A percentile compares a stretch with the other conserved stretches of the same genome.
Conservation (phyloP, 139 green algal species). For the Asterochloris erici region DNA sequence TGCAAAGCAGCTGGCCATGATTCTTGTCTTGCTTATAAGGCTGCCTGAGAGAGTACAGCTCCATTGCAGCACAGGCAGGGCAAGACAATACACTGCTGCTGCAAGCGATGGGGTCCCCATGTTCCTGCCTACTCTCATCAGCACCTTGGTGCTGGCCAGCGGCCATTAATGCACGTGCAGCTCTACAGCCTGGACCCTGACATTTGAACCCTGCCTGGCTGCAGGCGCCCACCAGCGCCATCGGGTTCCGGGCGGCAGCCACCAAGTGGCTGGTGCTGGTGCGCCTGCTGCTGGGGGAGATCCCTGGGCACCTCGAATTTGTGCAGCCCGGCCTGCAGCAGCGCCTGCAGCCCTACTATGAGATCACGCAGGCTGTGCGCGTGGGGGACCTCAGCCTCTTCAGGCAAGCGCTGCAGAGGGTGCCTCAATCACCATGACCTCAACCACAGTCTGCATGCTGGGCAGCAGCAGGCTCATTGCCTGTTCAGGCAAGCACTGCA, state of each 20-base stretch:
- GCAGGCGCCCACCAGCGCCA: conserved; percentile 62
- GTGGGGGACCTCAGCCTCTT: conserved; percentile 83
- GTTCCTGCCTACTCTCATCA: no score
- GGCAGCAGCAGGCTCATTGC: conserved; percentile 79
- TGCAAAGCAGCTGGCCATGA: no score
- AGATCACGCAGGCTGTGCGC: conserved; percentile 82
- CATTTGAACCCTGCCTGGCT: background rate
- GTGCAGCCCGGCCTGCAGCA: conserved; percentile 52
- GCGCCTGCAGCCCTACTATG: conserved; percentile 86
- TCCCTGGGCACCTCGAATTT: conserved; percentile 88
- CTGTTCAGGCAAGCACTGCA: conserved; percentile 55
- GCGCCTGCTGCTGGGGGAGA: conserved; percentile 96
- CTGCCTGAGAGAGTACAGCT: no score
- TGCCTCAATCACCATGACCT: no score
- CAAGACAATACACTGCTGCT: no score
- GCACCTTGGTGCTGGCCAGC: no score
- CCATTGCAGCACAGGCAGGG: no score
- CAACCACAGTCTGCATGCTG: conserved; percentile 34
- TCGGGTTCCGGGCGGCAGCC: conserved; percentile 83
- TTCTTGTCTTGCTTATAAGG: no score
- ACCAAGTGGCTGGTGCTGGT: conserved; percentile 93
- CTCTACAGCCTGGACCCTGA: no score
- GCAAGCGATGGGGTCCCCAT: no score
- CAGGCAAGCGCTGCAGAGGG: conserved; percentile 20
- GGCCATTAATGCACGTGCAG: background rate